Percentiles rank a stretch among this genome's conserved stretches.
Conservation (phyloP, 495 filamentous ascomycete genomes). For the Penicillium coffeae region DNA sequence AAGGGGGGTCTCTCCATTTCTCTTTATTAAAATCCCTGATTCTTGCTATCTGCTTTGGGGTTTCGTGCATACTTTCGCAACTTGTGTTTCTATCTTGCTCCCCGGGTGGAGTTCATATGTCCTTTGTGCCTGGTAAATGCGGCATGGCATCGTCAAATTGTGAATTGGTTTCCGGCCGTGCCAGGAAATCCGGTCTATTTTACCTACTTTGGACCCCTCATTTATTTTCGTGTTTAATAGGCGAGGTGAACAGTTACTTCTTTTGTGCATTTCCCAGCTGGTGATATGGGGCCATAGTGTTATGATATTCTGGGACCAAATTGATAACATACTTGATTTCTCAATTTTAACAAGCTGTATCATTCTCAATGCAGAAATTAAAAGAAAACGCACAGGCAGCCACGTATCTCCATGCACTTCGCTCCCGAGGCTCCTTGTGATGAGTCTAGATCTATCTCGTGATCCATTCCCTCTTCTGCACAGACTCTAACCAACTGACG, state of each 20-base stretch:
- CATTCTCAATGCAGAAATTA: not conserved
- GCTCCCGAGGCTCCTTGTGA: not conserved
- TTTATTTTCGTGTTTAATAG: too few species aligned
- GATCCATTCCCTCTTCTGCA: too few species aligned
- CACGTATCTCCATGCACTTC: too few species aligned
- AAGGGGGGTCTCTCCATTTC: not conserved
- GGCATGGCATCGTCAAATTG: too few species aligned
- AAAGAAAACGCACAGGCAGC: too few species aligned
- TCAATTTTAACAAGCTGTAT: not conserved
- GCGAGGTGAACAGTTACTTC: too few species aligned
- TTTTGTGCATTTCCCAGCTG: conserved; percentile 6
- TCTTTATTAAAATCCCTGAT: not conserved
- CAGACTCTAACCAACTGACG: conserved; percentile 14
- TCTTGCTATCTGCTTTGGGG: not conserved
- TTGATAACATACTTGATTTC: conserved; percentile 6
- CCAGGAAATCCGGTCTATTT: not conserved
- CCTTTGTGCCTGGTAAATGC: too few species aligned
- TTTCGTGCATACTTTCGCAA: not conserved
- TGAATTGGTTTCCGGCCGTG: not conserved
- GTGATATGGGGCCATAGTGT: too few species aligned
- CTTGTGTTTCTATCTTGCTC: conserved; percentile 7
- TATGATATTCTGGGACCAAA: conserved; percentile 7
- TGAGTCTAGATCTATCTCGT: too few species aligned
- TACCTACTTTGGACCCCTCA: not conserved
- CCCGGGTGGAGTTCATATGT: not conserved